Evolutionary conservation across 2,329 filamentous ascomycete species (phyloP).

Genomic region (Sordariomycetes sp.): DNA sequence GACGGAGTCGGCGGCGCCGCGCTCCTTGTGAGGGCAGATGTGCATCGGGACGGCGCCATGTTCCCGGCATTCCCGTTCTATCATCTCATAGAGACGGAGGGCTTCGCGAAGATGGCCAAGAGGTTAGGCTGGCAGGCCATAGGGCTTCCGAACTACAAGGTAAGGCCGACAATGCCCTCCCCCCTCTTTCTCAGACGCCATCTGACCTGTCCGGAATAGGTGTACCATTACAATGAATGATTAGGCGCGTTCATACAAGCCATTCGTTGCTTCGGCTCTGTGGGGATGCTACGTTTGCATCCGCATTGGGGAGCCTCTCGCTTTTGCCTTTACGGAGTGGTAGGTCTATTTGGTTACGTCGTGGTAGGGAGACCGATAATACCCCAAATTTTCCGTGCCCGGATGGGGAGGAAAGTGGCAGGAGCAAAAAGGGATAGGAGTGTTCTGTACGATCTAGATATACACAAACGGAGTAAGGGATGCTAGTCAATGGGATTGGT

Average conservation of each 20-base stretch:
- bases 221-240: constrained; percentile 86
- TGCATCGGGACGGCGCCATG: constrained; percentile 96
- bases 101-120: constrained; percentile 94
- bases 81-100: constrained; percentile 94
- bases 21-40: constrained; percentile 88
- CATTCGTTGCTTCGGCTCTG: not conserved
- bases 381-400: not conserved
- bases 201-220: constrained; percentile 32
- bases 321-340: not conserved
- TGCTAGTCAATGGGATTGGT: not conserved
- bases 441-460: constrained; percentile 1
- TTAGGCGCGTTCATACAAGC: constrained; percentile 3
- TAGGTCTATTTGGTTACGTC: not conserved
- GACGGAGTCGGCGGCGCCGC: constrained; percentile 93
- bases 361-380: not conserved
- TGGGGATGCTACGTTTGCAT: not conserved
- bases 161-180: constrained; percentile 30
- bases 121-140: constrained; percentile 75
- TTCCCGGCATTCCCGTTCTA: constrained; percentile 96
- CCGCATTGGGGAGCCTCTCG: not conserved
- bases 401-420: not conserved
- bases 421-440: not conserved
- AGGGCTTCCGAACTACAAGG: constrained; percentile 95
- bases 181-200: not conserved
- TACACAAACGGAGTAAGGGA: not conserved